A percentile compares a stretch with the other conserved stretches of the same genome.
Evolutionary conservation across 2,329 filamentous ascomycete genomes (phyloP).

Genomic region (Aspergillus felis): DNA sequence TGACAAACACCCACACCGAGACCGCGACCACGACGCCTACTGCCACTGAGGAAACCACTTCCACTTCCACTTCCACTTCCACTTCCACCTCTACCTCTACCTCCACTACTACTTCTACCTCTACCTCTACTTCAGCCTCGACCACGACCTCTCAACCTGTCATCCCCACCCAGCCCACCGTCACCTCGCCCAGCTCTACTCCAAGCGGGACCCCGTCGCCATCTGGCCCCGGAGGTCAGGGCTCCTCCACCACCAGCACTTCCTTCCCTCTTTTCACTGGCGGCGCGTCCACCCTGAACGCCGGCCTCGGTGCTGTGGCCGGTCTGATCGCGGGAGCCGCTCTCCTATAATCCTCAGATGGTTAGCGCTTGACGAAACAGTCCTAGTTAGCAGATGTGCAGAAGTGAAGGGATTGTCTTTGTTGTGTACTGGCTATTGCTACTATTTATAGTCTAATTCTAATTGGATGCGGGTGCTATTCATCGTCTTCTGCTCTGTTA

Average conservation of each 20-base stretch:
- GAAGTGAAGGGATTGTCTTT: no score
- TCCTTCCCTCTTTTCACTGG: conserved; percentile 1
- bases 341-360: not conserved
- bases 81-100: not conserved
- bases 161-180: not conserved
- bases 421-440: not conserved
- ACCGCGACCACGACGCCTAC: not conserved
- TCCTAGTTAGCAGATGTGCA: no score
- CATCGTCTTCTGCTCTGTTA: no score
- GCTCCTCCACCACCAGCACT: not conserved
- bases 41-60: not conserved
- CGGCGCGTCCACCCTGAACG: not conserved
- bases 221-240: not conserved
- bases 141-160: not conserved
- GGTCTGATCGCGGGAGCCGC: conserved; percentile 4
- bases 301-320: conserved; percentile 1
- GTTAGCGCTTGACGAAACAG: no score
- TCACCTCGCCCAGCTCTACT: not conserved
- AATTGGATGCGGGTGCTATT: not conserved
- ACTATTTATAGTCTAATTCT: not conserved
- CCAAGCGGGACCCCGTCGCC: not conserved
- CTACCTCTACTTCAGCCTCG: not conserved
- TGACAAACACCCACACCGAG: not conserved
- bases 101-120: not conserved
- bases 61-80: not conserved